Conservation (phyloP, 2,329 filamentous ascomycete species). For the Incumbomyces lentus region DNA sequence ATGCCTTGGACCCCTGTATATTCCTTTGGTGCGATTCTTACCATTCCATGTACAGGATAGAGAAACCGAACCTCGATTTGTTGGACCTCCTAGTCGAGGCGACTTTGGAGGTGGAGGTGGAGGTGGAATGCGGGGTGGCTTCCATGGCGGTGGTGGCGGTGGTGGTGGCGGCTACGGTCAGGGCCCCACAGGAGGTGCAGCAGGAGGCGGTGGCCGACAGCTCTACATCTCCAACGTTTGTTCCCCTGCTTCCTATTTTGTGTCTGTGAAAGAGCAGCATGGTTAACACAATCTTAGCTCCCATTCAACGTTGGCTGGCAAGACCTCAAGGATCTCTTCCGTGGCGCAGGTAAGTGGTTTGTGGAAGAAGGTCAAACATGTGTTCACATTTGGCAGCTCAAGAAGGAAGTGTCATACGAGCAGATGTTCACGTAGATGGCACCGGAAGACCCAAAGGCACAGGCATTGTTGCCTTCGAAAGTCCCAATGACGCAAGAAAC, state of each 20-base stretch:
- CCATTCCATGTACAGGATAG: constrained; percentile 59
- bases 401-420: constrained; percentile 74
- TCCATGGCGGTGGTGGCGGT: constrained; percentile 27
- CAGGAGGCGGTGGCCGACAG: constrained; percentile 56
- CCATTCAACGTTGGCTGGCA: constrained; percentile 98
- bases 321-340: constrained; percentile 96
- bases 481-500: constrained; percentile 83
- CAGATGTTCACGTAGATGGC: constrained; percentile 84
- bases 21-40: neutral
- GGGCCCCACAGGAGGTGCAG: constrained; percentile 35
- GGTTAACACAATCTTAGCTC: constrained; percentile 53
- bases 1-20: constrained; percentile 21
- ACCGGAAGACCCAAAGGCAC: constrained; percentile 94
- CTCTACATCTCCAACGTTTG: constrained; percentile 98
- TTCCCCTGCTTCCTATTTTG: constrained; percentile 35
- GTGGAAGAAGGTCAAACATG: constrained; percentile 14
- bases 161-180: constrained; percentile 45
- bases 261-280: constrained; percentile 9
- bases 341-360: constrained; percentile 74
- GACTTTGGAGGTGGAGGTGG: constrained; percentile 49
- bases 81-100: constrained; percentile 59
- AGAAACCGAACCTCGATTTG: constrained; percentile 94
- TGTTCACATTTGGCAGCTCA: constrained; percentile 28
- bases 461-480: constrained; percentile 94
- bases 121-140: constrained; percentile 23